phyloP scores from a whole-genome alignment of 345 rosid species.

The Bruguiera sexangula region DNA sequence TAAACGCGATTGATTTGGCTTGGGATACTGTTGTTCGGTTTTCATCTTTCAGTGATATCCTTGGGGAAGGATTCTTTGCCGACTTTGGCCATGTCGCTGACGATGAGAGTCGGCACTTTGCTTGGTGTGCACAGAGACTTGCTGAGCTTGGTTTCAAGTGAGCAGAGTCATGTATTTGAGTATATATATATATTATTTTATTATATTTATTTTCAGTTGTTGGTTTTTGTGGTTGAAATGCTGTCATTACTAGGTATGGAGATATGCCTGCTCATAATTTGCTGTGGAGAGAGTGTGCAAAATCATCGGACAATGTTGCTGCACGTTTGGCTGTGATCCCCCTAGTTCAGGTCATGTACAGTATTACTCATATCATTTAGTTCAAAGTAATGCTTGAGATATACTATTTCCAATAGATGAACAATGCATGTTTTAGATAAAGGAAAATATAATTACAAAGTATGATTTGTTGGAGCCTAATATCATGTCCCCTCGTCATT shows the following conservation, averaged over 20 bases:
- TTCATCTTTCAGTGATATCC: conserved; percentile 54
- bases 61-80: conserved; percentile 73
- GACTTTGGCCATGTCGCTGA: conserved; percentile 97
- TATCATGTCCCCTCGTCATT: not conserved
- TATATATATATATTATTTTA: not conserved
- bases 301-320: conserved; percentile 72
- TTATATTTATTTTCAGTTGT: conserved; percentile 3
- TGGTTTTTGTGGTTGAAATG: not conserved
- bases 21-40: conserved; percentile 96
- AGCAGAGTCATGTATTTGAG: conserved; percentile 8
- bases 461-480: not conserved
- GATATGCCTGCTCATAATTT: conserved; percentile 94
- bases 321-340: conserved; percentile 85
- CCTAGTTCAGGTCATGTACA: conserved; percentile 52
- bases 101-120: conserved; percentile 93
- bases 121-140: conserved; percentile 92
- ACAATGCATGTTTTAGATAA: not conserved
- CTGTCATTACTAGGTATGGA: conserved; percentile 54
- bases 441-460: not conserved
- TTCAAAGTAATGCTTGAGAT: too few relatives aligned
- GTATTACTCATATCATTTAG: not conserved
- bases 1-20: conserved; percentile 93
- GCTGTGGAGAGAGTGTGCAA: conserved; percentile 86
- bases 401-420: not conserved
- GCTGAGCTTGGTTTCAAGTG: conserved; percentile 87